Evolutionary conservation across 176 grass and related monocot species (phyloP).

Genomic region (Oryza meridionalis): DNA sequence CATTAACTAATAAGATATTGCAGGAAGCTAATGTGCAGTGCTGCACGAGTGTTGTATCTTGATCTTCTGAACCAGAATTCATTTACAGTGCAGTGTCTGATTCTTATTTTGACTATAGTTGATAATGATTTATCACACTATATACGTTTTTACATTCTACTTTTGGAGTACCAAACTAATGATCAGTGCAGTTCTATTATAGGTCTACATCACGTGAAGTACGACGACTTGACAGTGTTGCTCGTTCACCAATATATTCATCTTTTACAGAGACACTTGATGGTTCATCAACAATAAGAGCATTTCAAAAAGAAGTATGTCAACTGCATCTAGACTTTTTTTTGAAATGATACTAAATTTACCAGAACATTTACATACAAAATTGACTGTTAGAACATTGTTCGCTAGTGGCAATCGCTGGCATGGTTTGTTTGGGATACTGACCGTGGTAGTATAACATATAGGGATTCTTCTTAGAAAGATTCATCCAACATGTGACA

Average conservation of each 20-base stretch:
- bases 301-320: slow-evolving; percentile 82
- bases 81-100: neutral
- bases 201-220: slow-evolving; percentile 97
- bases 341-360: neutral
- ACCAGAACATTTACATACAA: neutral
- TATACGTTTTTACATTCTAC: neutral
- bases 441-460: slow-evolving; percentile 32
- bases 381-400: neutral
- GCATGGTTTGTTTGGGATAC: slow-evolving; percentile 39
- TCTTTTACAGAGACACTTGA: slow-evolving; percentile 93
- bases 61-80: slow-evolving; percentile 6
- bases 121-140: neutral
- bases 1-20: slow-evolving; percentile 3
- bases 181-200: slow-evolving; percentile 76
- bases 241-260: slow-evolving; percentile 97
- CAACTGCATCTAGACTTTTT: slow-evolving; percentile 8
- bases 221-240: slow-evolving; percentile 87
- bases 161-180: slow-evolving; percentile 41
- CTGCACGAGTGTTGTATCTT: neutral
- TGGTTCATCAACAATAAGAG: slow-evolving; percentile 93
- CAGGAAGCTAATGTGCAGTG: neutral
- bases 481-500: slow-evolving; percentile 70
- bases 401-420: neutral
- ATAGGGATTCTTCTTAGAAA: slow-evolving; percentile 74
- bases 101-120: neutral